These are phyloP conservation scores for Vitis cinerea DNA, from an alignment of 164 flowering plant species.

Conservation along the genomic window DNA sequence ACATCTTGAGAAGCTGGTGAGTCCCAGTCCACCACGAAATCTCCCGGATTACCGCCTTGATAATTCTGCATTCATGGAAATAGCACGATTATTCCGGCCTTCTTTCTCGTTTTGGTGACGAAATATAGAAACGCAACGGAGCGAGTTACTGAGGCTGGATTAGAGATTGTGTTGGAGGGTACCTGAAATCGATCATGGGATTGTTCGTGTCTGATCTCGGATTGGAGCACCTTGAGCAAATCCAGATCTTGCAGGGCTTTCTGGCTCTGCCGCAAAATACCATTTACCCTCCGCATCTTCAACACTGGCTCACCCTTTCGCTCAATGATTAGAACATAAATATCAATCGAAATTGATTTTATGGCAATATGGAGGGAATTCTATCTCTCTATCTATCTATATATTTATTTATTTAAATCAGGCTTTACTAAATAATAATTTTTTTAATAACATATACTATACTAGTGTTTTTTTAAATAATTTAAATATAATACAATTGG, in stretches of 20 bases:
- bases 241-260: slow-evolving; percentile 40
- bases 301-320: too few relatives aligned
- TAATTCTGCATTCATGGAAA: slow-evolving; percentile 23
- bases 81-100: too few relatives aligned
- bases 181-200: slow-evolving; percentile 52
- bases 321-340: too few relatives aligned
- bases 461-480: too few relatives aligned
- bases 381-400: too few relatives aligned
- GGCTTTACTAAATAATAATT: too few relatives aligned
- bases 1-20: slow-evolving; percentile 60
- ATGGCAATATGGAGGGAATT: too few relatives aligned
- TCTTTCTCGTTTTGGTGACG: not conserved
- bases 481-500: too few relatives aligned
- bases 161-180: slow-evolving; percentile 4
- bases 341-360: too few relatives aligned
- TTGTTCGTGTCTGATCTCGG: slow-evolving; percentile 62
- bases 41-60: slow-evolving; percentile 44
- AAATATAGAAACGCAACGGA: not conserved
- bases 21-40: slow-evolving; percentile 61
- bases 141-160: not conserved
- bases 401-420: too few relatives aligned
- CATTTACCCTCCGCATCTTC: too few relatives aligned
- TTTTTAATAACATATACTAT: too few relatives aligned
- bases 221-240: slow-evolving; percentile 46
- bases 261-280: slow-evolving; percentile 6